Conservation (phyloP, 2,329 filamentous ascomycete species). For the Xylaria hypoxylon region DNA sequence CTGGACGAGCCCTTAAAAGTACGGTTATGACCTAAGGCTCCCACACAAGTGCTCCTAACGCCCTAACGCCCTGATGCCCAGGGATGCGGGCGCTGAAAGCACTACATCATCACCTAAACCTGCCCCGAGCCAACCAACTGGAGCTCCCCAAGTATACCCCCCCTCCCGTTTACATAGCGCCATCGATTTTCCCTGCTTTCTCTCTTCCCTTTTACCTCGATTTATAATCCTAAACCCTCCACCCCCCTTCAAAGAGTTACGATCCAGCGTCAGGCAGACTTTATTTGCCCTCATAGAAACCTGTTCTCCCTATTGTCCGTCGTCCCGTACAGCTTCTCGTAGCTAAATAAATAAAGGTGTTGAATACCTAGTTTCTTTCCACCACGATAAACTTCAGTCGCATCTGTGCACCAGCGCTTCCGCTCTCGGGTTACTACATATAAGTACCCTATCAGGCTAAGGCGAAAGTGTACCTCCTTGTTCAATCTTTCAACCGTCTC, state of each 20-base stretch:
- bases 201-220: constrained; percentile 22
- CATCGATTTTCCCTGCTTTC: constrained; percentile 37
- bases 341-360: constrained; percentile 15
- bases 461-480: neutral
- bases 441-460: neutral
- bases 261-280: constrained; percentile 26
- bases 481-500: neutral
- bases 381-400: constrained; percentile 8
- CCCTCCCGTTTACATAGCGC: constrained; percentile 32
- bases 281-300: constrained; percentile 30
- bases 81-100: constrained; percentile 31
- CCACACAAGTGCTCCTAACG: constrained; percentile 23
- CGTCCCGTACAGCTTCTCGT: constrained; percentile 16
- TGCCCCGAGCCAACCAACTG: constrained; percentile 17
- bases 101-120: constrained; percentile 38
- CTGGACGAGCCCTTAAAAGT: constrained; percentile 21
- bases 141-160: constrained; percentile 28
- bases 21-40: constrained; percentile 37
- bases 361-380: constrained; percentile 1
- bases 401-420: neutral
- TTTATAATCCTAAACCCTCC: constrained; percentile 27
- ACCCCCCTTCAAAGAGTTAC: constrained; percentile 17
- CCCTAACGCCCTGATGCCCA: neutral
- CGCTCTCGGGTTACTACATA: constrained; percentile 1
- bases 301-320: constrained; percentile 8